Evolutionary conservation across 2,329 filamentous ascomycete genomes (phyloP).

Genomic region (Stagonosporopsis cucurbitacearum): DNA sequence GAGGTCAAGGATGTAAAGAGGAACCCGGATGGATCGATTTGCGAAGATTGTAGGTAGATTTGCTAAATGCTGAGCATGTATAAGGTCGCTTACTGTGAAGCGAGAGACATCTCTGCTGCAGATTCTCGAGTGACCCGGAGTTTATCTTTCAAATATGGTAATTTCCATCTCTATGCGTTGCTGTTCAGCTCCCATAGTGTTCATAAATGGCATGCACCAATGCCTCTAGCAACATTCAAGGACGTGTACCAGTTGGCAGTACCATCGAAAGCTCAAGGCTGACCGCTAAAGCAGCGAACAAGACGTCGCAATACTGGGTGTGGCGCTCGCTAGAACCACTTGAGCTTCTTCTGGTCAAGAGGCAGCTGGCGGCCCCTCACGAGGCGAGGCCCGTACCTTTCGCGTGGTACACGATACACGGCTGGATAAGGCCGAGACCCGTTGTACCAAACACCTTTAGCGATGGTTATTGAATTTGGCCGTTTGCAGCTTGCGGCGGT

Average conservation of each 20-base stretch:
- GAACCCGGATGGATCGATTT: constrained; percentile 45
- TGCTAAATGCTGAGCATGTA: not conserved
- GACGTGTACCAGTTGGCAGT: not conserved
- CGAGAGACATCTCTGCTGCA: not conserved
- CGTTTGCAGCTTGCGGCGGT: not conserved
- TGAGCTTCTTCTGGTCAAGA: not conserved
- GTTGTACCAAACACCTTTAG: not conserved
- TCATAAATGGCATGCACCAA: not conserved
- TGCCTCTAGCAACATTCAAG: not conserved
- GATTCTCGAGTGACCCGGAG: not conserved
- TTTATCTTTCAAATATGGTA: too few species aligned
- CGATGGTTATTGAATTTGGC: not conserved
- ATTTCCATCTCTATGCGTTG: not conserved
- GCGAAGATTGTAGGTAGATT: constrained; percentile 46
- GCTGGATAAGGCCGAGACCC: not conserved
- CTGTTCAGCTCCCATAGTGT: not conserved
- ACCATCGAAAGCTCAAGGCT: not conserved
- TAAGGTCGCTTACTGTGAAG: not conserved
- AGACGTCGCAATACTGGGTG: not conserved
- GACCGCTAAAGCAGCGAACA: not conserved
- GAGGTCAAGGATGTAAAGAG: constrained; percentile 28
- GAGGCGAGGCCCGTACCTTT: not conserved
- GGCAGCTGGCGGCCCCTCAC: not conserved
- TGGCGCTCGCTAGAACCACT: constrained; percentile 1
- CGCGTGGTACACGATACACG: not conserved